Conservation (phyloP, 768 basidiomycete species). For the Suillus clintonianus region DNA sequence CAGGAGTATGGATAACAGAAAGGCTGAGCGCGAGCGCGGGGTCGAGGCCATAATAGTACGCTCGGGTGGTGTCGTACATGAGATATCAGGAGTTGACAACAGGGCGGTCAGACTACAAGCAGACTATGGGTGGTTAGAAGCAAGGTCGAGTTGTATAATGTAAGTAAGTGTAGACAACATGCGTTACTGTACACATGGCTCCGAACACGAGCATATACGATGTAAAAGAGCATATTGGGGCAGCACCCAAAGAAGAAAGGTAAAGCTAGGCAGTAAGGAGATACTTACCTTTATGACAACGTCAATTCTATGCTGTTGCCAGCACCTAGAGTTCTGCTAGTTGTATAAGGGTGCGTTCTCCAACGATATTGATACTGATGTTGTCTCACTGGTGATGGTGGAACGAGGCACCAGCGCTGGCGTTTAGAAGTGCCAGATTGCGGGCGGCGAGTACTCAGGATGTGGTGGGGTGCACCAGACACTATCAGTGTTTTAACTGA, state of each 20-base stretch:
- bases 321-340: too few species aligned
- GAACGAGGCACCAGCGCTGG: too few species aligned
- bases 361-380: too few species aligned
- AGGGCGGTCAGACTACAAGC: conserved; percentile 54
- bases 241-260: not conserved
- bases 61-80: conserved; percentile 70
- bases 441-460: too few species aligned
- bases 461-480: too few species aligned
- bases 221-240: not conserved
- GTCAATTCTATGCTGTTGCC: conserved; percentile 60
- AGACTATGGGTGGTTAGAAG: not conserved
- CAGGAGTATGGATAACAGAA: conserved; percentile 68
- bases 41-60: conserved; percentile 66
- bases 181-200: not conserved
- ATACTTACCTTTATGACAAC: conserved; percentile 71
- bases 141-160: not conserved
- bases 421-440: too few species aligned
- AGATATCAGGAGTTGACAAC: conserved; percentile 66
- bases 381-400: too few species aligned
- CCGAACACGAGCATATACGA: too few species aligned
- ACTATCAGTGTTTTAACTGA: too few species aligned
- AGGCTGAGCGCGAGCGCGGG: conserved; percentile 58
- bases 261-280: not conserved
- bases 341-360: too few species aligned
- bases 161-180: not conserved